Conservation (phyloP, 768 basidiomycete genomes). For the Pulveroboletus ravenelii region DNA sequence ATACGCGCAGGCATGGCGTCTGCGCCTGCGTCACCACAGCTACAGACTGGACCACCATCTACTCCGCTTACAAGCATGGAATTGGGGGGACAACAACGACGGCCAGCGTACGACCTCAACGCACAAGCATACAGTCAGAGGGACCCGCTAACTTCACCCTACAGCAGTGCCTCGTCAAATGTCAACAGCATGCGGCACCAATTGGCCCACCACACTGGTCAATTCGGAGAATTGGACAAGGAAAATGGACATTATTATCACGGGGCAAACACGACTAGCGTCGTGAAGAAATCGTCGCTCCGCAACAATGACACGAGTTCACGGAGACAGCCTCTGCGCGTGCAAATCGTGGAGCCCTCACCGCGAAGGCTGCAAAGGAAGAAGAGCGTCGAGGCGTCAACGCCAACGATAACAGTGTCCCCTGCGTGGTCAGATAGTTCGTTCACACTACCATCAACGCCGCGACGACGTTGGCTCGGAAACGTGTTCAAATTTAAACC, state of each 20-base stretch:
- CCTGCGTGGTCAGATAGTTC: slow-evolving; percentile 46
- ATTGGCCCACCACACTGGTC: neutral
- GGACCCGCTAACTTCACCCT: slow-evolving; percentile 34
- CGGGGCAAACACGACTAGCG: slow-evolving; percentile 2
- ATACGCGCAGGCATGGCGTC: slow-evolving; percentile 37
- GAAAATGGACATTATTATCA: slow-evolving; percentile 42
- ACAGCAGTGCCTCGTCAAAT: slow-evolving; percentile 10
- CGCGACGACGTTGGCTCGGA: slow-evolving; percentile 73
- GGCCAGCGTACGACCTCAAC: slow-evolving; percentile 2
- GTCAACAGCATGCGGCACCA: slow-evolving; percentile 1
- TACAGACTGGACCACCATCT: slow-evolving; percentile 7
- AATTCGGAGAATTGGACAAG: slow-evolving; percentile 42
- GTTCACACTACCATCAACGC: slow-evolving; percentile 41
- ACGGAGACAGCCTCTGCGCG: slow-evolving; percentile 28
- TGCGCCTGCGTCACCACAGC: slow-evolving; percentile 13
- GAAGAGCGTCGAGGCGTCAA: slow-evolving; percentile 17
- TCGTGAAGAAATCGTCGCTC: slow-evolving; percentile 44
- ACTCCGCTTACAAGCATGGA: slow-evolving; percentile 15
- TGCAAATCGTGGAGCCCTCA: slow-evolving; percentile 52
- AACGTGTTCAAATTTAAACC: slow-evolving; percentile 87
- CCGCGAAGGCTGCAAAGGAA: slow-evolving; percentile 35
- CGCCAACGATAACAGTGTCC: slow-evolving; percentile 25
- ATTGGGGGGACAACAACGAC: slow-evolving; percentile 17
- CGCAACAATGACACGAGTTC: slow-evolving; percentile 26
- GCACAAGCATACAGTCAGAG: slow-evolving; percentile 15